A percentile compares a stretch with the other conserved stretches of the same genome.
Conservation (phyloP, 1,139 yeast genomes). For the Zygoascus hellenicus region DNA sequence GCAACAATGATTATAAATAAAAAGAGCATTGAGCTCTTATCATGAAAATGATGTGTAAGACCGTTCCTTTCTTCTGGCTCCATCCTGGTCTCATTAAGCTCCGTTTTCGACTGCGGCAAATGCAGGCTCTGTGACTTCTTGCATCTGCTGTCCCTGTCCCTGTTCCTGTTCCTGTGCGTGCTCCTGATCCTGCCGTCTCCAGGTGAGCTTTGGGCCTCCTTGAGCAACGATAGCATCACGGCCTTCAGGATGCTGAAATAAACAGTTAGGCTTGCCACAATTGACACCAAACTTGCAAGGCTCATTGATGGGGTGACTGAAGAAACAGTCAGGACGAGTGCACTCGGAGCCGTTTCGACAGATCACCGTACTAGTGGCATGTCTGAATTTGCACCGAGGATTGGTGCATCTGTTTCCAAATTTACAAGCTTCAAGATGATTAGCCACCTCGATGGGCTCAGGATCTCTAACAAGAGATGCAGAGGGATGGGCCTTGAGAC, state of each 20-base stretch:
- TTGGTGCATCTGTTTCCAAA: conserved; percentile 73
- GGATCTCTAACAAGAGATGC: conserved; percentile 38
- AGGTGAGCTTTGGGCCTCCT: conserved; percentile 26
- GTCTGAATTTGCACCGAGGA: conserved; percentile 73
- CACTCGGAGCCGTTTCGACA: conserved; percentile 82
- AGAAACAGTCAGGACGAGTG: conserved; percentile 71
- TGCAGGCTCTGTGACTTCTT: not conserved
- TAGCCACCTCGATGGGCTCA: conserved; percentile 21
- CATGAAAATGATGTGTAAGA: too few relatives aligned
- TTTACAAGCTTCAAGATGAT: conserved; percentile 61
- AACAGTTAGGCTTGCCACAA: conserved; percentile 65
- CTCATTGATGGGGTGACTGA: conserved; percentile 73
- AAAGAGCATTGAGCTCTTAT: too few relatives aligned
- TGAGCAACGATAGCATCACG: conserved; percentile 35
- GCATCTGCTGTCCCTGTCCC: conserved; percentile 2
- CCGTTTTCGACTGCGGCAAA: conserved; percentile 78
- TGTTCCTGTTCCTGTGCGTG: not conserved
- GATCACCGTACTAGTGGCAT: conserved; percentile 62
- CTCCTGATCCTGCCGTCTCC: conserved; percentile 34
- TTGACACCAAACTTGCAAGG: conserved; percentile 73
- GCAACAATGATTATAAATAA: too few relatives aligned
- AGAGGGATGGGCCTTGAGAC: conserved; percentile 79
- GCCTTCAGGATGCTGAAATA: conserved; percentile 75
- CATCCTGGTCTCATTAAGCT: conserved; percentile 30
- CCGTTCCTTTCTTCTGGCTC: too few relatives aligned